Evolutionary conservation across 179 eudicot species (phyloP).

Genomic region (Beta macrorhiza): DNA sequence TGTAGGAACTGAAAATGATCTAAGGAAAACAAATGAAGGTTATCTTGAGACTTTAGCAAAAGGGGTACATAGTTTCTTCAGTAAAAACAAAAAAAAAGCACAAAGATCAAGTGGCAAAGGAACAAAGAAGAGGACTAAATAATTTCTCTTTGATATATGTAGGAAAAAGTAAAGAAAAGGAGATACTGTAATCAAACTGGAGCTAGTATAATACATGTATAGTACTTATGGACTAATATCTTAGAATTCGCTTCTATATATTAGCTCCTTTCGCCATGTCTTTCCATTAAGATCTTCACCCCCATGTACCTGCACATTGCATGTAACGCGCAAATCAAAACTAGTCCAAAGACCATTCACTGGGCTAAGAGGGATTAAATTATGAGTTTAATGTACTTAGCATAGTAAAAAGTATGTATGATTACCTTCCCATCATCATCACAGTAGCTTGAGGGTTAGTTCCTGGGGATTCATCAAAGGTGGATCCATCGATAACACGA

Average conservation of each 20-base stretch:
- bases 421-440: conserved; percentile 97
- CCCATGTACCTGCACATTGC: conserved; percentile 83
- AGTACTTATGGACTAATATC: not conserved
- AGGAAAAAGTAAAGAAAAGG: not conserved
- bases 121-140: conserved; percentile 2
- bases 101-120: too few relatives aligned
- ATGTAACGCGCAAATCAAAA: too few relatives aligned
- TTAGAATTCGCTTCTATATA: conserved; percentile 28
- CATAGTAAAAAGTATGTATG: too few relatives aligned
- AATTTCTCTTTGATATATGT: not conserved
- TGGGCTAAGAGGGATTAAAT: not conserved
- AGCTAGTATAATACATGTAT: not conserved
- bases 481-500: conserved; percentile 86
- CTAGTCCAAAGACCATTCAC: not conserved
- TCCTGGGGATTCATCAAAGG: conserved; percentile 77
- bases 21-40: too few relatives aligned
- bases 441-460: conserved; percentile 99
- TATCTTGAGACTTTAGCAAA: too few relatives aligned
- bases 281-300: conserved; percentile 80
- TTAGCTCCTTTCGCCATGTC: conserved; percentile 65
- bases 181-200: not conserved
- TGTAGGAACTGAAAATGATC: too few relatives aligned
- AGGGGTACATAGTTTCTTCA: too few relatives aligned
- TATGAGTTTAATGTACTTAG: not conserved
- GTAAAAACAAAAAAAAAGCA: too few relatives aligned